Percentiles rank a stretch among this genome's conserved stretches.
These are phyloP conservation scores for Dysphania ambrosioides DNA, from an alignment of 148 eudicot genomes.

Conservation along the genomic window DNA sequence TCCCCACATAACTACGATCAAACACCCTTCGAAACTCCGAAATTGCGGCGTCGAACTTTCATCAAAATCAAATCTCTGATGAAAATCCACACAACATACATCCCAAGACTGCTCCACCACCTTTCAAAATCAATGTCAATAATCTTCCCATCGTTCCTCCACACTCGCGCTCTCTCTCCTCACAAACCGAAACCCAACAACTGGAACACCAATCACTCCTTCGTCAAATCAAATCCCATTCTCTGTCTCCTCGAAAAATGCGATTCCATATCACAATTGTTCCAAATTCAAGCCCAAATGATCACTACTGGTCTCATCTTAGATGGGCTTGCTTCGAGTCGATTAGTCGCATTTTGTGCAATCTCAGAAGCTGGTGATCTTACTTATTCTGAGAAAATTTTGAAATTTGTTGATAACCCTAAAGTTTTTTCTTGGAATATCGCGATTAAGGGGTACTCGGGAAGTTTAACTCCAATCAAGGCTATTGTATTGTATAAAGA, in stretches of 20 bases:
- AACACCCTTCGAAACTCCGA: no score
- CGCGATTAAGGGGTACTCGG: conserved; percentile 43
- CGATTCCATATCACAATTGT: no score
- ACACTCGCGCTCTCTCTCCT: conserved; percentile 36
- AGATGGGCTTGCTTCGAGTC: conserved; percentile 48
- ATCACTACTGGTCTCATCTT: conserved; percentile 41
- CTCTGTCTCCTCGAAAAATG: conserved; percentile 50
- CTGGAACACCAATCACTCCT: conserved; percentile 55
- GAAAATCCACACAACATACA: conserved; percentile 22
- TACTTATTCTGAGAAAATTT: no score
- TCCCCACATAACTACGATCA: no score
- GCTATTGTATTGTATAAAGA: conserved; percentile 39
- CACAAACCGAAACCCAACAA: conserved; percentile 41
- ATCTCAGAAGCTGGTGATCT: conserved; percentile 43
- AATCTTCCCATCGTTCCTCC: conserved; percentile 17
- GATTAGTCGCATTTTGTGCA: conserved; percentile 58
- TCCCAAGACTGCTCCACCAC: conserved; percentile 15
- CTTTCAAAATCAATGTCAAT: neutral
- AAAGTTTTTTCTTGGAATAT: conserved; percentile 52
- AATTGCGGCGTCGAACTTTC: neutral
- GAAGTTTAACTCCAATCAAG: conserved; percentile 28
- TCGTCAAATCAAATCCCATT: conserved; percentile 50
- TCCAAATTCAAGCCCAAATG: conserved; percentile 58
- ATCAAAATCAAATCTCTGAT: conserved; percentile 20
- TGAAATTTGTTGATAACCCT: conserved; percentile 31